Evolutionary conservation across 768 basidiomycete genomes (phyloP).

Genomic region (Cystobasidiopsis lactophilus): DNA sequence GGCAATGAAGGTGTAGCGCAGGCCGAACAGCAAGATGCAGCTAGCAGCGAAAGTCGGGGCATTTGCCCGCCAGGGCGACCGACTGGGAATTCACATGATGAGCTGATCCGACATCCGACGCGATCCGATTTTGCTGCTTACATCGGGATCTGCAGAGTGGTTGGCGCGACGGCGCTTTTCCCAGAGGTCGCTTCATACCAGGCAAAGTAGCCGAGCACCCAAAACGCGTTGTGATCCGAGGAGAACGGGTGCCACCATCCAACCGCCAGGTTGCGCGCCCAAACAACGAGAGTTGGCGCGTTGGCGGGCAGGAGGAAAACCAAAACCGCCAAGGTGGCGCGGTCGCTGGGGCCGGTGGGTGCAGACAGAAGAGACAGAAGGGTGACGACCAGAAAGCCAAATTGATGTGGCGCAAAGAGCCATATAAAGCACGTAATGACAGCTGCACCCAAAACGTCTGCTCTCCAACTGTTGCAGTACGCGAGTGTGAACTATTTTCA

Average conservation of each 20-base stretch:
- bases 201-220: conserved; percentile 18
- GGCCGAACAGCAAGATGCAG: neutral
- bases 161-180: neutral
- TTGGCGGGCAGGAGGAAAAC: conserved; percentile 57
- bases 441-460: too few species aligned
- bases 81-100: neutral
- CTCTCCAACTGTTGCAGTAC: too few species aligned
- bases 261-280: conserved; percentile 65
- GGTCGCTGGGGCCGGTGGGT: conserved; percentile 5
- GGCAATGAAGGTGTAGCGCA: neutral
- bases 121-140: neutral
- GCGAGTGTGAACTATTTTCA: too few species aligned
- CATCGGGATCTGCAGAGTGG: neutral
- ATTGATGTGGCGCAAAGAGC: conserved; percentile 70
- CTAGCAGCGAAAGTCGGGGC: neutral
- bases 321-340: conserved; percentile 43
- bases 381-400: conserved; percentile 68
- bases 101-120: neutral
- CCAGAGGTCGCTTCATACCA: neutral
- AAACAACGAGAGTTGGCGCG: conserved; percentile 59
- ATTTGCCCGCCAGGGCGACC: neutral
- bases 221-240: conserved; percentile 39
- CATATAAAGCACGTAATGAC: conserved; percentile 45
- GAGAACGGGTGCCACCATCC: conserved; percentile 58
- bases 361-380: conserved; percentile 16